Evolutionary conservation across 2,329 filamentous ascomycete species (phyloP).

Genomic region (Ophiostoma sp.): DNA sequence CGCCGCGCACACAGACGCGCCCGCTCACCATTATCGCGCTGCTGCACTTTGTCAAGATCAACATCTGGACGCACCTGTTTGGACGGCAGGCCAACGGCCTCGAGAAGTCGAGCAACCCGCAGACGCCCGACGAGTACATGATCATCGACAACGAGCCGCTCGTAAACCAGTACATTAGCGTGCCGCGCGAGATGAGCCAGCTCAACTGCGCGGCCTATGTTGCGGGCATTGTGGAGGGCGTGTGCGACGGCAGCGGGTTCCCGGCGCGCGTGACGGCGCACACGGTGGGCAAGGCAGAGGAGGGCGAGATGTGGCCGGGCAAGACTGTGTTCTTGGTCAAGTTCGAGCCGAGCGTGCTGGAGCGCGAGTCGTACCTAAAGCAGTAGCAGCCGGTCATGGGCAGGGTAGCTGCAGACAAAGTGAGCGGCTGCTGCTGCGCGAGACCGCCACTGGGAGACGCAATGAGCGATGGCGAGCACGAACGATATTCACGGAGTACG

Average conservation of each 20-base stretch:
- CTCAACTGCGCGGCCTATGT: conserved; percentile 95
- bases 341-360: conserved; percentile 85
- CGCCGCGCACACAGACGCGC: conserved; percentile 63
- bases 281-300: conserved; percentile 55
- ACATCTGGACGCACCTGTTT: conserved; percentile 89
- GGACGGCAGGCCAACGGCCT: conserved; percentile 84
- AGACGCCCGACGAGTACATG: conserved; percentile 94
- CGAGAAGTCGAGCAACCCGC: conserved; percentile 76
- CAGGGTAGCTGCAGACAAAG: background rate
- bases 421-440: background rate
- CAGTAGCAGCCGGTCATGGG: conserved; percentile 36
- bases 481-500: conserved; percentile 5
- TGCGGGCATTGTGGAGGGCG: conserved; percentile 89
- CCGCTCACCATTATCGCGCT: conserved; percentile 85
- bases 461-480: background rate
- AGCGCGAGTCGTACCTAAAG: conserved; percentile 78
- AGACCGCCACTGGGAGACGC: background rate
- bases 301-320: conserved; percentile 85
- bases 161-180: conserved; percentile 87
- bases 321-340: conserved; percentile 94
- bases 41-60: conserved; percentile 90
- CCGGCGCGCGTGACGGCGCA: conserved; percentile 86
- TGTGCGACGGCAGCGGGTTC: conserved; percentile 90
- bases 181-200: conserved; percentile 92
- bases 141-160: conserved; percentile 97